Evolutionary conservation across 495 filamentous ascomycete species (phyloP).

Genomic region (Copromyces sp.): DNA sequence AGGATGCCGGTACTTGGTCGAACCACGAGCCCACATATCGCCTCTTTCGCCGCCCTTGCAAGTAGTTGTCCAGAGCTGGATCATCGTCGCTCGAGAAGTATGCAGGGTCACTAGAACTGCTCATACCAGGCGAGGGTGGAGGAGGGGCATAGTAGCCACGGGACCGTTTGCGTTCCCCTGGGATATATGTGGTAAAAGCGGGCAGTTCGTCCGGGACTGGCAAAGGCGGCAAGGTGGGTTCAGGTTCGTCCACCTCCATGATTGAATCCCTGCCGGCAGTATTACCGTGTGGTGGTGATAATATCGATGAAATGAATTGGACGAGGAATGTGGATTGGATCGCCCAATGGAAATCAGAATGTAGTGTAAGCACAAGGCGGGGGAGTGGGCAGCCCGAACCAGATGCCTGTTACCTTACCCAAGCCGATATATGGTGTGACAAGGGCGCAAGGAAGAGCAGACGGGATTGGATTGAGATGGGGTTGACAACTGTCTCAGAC

Average conservation of each 20-base stretch:
- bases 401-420: background rate
- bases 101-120: conserved; percentile 60
- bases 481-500: background rate
- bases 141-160: conserved; percentile 17
- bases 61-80: conserved; percentile 63
- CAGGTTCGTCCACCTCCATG: conserved; percentile 34
- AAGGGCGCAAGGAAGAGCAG: background rate
- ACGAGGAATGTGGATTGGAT: background rate
- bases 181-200: conserved; percentile 20
- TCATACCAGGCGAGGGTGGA: conserved; percentile 12
- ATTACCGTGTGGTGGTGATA: conserved; percentile 14
- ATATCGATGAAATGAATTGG: background rate
- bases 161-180: conserved; percentile 32
- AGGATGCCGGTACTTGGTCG: conserved; percentile 42
- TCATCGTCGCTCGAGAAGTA: conserved; percentile 74
- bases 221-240: conserved; percentile 34
- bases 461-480: background rate
- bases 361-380: background rate
- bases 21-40: conserved; percentile 65
- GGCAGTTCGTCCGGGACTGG: conserved; percentile 10
- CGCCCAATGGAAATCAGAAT: background rate
- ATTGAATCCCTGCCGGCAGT: background rate
- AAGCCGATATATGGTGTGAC: background rate
- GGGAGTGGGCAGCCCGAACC: background rate
- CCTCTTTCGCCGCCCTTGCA: conserved; percentile 37